Conservation (phyloP, 139 green algal genomes). For the Trebouxia sp. region DNA sequence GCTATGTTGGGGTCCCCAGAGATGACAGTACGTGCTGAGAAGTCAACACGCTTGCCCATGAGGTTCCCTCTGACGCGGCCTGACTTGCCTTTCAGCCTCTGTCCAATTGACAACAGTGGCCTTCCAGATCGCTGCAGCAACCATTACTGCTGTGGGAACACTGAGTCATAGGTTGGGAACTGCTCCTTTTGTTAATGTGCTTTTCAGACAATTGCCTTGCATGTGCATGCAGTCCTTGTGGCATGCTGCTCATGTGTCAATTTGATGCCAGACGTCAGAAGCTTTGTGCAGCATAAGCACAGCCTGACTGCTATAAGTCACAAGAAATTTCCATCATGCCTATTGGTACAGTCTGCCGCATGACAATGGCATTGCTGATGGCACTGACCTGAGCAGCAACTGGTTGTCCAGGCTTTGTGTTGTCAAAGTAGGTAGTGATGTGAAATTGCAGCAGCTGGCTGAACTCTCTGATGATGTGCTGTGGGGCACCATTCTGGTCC, state of each 20-base stretch:
- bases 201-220: background rate
- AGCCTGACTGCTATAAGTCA: background rate
- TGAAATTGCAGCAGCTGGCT: conserved; percentile 77
- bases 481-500: conserved; percentile 84
- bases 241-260: background rate
- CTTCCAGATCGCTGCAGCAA: conserved; percentile 38
- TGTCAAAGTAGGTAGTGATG: conserved; percentile 91
- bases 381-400: conserved; percentile 67
- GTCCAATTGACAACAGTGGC: conserved; percentile 95
- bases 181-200: background rate
- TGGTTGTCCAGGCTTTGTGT: conserved; percentile 85
- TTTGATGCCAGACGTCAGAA: background rate
- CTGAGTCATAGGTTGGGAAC: background rate
- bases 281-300: background rate
- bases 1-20: conserved; percentile 95
- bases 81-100: conserved; percentile 90
- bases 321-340: background rate
- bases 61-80: conserved; percentile 98
- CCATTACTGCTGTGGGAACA: too few relatives aligned
- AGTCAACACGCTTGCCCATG: conserved; percentile 99
- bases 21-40: conserved; percentile 98
- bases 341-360: background rate
- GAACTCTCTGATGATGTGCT: conserved; percentile 90
- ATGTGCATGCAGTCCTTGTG: background rate
- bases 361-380: conserved; percentile 29